These are phyloP conservation scores for Malus hybrid DNA, from an alignment of 331 rosid species.

Conservation along the genomic window DNA sequence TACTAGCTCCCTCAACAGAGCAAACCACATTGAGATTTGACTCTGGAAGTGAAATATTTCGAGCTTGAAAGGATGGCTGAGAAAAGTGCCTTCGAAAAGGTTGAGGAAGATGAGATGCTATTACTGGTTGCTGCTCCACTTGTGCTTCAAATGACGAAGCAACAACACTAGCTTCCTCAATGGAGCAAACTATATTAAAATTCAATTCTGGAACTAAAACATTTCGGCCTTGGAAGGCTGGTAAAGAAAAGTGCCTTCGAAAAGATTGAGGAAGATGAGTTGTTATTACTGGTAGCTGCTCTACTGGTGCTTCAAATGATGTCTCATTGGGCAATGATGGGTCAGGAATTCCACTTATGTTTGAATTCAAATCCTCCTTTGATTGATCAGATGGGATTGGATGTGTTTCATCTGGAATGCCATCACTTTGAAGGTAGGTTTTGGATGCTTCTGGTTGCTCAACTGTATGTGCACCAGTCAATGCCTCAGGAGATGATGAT, in stretches of 20 bases:
- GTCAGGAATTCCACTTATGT: background rate
- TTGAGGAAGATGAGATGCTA: slow-evolving; percentile 40
- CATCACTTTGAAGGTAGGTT: slow-evolving; percentile 8
- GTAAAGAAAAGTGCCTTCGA: slow-evolving; percentile 36
- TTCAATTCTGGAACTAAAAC: slow-evolving; percentile 19
- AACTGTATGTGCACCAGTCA: slow-evolving; percentile 3
- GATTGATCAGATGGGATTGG: background rate
- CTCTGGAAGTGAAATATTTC: slow-evolving; percentile 15
- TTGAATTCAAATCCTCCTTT: slow-evolving; percentile 4
- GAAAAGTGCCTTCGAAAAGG: slow-evolving; percentile 48
- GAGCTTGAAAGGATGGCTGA: slow-evolving; percentile 11
- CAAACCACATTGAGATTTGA: slow-evolving; percentile 6
- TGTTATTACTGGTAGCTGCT: slow-evolving; percentile 30
- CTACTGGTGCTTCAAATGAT: slow-evolving; percentile 17
- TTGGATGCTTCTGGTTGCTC: slow-evolving; percentile 9
- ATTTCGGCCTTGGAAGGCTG: slow-evolving; percentile 9
- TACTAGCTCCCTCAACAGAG: slow-evolving; percentile 8
- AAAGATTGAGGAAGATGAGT: slow-evolving; percentile 48
- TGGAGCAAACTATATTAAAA: background rate
- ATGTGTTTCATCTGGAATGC: slow-evolving; percentile 1
- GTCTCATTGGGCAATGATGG: slow-evolving; percentile 2
- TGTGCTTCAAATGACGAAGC: slow-evolving; percentile 9
- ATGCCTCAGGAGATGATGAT: slow-evolving; percentile 2
- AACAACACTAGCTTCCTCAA: slow-evolving; percentile 13
- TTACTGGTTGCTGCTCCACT: slow-evolving; percentile 26